Evolutionary conservation across 805 yeast species (phyloP), one percentile per base, ranked within the genome.

Genomic region (Spencermartinsiella europaea): DNA sequence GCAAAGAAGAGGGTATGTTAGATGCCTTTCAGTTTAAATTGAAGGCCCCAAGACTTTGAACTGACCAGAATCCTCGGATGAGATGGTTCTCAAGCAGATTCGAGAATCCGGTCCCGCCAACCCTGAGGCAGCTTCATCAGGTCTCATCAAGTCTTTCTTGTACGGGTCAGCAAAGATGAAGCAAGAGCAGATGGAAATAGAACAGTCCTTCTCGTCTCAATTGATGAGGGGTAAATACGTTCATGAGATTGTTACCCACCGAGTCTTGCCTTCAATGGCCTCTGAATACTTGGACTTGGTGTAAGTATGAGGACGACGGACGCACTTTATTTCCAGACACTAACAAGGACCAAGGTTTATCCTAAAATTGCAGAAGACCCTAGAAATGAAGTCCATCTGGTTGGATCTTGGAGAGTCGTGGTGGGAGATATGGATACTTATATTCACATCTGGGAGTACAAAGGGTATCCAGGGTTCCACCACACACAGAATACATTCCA

Each of bases 361-460:
- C 70, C 72, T 2, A 45, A 48, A 19, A 54, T 65, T 31, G 65
- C 67, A 12, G 59, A 52, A 15, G 64, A 67, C 50, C 59, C 63
- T 14, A 44, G 39, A 27, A 59, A 63, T 37, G 58, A 61, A 20
- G 63, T 62, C 22, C 66, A 65, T 34, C 58, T 70, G n/a, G 69
- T 70, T 14, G 74, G 74, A 10, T 60, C 67, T 40, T 69, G 74
- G 74, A 56, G 73, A 35, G 56, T 65, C 8, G 71, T 69, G 3
- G 57, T 68, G 14, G 74, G 74, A 20, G 72, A 70, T 44, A 56
- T 64, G 49, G 72, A 68, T 52, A 64, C 69, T 12, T 70, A 63
- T 46, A 58, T 62, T 19, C 70, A 69, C 46, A 63, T 69, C 44
- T 69, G 72, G 73, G 73, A 69, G 52, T 70, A 70, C 53, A 64